Conservation (phyloP, 1,139 yeast species). For the Spathaspora jeffriesii region DNA sequence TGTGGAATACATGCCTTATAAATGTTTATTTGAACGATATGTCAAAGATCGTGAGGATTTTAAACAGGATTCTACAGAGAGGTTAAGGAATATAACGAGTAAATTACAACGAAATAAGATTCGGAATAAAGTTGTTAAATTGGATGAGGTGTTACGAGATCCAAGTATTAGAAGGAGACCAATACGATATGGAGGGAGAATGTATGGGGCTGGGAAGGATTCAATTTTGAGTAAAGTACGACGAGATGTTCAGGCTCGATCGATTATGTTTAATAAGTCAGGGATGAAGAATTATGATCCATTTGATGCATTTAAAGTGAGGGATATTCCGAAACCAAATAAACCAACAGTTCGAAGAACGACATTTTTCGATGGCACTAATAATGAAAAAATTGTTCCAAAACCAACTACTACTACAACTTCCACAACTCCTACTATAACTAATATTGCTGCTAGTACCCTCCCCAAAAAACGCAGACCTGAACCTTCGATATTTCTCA, state of each 20-base stretch:
- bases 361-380: constrained; percentile 9
- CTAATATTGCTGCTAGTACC: background rate
- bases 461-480: constrained; percentile 15
- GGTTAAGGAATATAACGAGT: constrained; percentile 46
- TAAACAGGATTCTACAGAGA: constrained; percentile 50
- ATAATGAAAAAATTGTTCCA: background rate
- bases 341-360: constrained; percentile 2
- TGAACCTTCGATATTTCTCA: constrained; percentile 24
- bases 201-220: constrained; percentile 11
- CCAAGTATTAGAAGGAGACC: constrained; percentile 34
- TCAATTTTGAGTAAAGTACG: constrained; percentile 35
- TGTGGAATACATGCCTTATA: constrained; percentile 34
- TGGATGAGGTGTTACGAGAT: constrained; percentile 36
- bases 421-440: background rate
- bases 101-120: constrained; percentile 42
- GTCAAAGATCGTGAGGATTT: constrained; percentile 44
- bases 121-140: constrained; percentile 45
- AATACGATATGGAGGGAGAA: constrained; percentile 4
- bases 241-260: constrained; percentile 31
- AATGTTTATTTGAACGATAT: constrained; percentile 41
- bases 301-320: constrained; percentile 21
- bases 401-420: background rate
- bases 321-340: background rate
- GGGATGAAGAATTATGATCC: constrained; percentile 23
- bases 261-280: constrained; percentile 28